Evolutionary conservation across 2,329 filamentous ascomycete genomes (phyloP).

Genomic region (Stylonectria norvegica): DNA sequence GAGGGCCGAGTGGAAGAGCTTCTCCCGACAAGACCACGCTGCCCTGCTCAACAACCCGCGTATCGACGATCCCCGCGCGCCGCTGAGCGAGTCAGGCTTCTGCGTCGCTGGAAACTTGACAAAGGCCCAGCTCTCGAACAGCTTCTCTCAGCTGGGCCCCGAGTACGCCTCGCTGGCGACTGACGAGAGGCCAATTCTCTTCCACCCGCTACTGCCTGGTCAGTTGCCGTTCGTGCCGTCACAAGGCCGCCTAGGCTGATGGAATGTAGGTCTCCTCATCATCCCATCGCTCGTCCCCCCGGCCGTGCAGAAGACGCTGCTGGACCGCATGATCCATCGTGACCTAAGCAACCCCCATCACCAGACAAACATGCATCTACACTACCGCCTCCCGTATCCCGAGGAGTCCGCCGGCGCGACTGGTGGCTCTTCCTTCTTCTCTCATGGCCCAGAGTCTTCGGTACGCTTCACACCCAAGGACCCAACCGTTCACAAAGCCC

Average conservation of each 20-base stretch:
- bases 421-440: slow-evolving; percentile 51
- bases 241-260: neutral
- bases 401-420: slow-evolving; percentile 20
- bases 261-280: slow-evolving; percentile 66
- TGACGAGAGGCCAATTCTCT: slow-evolving; percentile 52
- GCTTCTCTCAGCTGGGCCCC: slow-evolving; percentile 41
- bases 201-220: slow-evolving; percentile 68
- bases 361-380: slow-evolving; percentile 85
- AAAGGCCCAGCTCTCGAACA: slow-evolving; percentile 38
- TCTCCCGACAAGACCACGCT: slow-evolving; percentile 56
- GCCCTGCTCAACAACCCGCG: slow-evolving; percentile 51
- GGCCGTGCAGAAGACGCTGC: slow-evolving; percentile 62
- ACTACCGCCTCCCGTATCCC: slow-evolving; percentile 67
- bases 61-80: slow-evolving; percentile 51
- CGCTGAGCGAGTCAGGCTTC: slow-evolving; percentile 43
- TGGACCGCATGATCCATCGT: slow-evolving; percentile 71
- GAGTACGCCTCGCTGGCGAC: slow-evolving; percentile 31
- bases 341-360: slow-evolving; percentile 72
- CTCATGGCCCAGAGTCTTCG: slow-evolving; percentile 45
- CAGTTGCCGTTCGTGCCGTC: slow-evolving; percentile 22
- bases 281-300: slow-evolving; percentile 71
- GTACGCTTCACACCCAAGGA: slow-evolving; percentile 66
- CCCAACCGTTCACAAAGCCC: slow-evolving; percentile 67
- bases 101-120: slow-evolving; percentile 43
- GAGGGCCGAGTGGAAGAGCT: slow-evolving; percentile 70